Evolutionary conservation across 768 basidiomycete genomes (phyloP).

Genomic region (Calvatia gigantea): DNA sequence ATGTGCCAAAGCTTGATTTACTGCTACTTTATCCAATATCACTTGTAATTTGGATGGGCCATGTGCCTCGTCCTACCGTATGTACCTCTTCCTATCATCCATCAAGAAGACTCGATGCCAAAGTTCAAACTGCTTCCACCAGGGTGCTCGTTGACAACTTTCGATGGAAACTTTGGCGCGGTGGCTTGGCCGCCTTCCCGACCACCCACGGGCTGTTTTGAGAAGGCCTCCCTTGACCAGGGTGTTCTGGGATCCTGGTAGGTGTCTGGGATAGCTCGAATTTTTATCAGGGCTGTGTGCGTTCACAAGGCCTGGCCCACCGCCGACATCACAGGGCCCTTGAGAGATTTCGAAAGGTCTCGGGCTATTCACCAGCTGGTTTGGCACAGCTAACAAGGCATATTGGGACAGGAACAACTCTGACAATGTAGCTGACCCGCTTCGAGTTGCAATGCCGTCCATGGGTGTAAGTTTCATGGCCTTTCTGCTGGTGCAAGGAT

Average conservation of each 20-base stretch:
- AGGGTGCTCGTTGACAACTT: no score
- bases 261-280: neutral
- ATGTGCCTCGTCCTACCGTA: no score
- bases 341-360: neutral
- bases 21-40: no score
- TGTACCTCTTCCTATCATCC: no score
- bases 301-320: slow-evolving; percentile 2
- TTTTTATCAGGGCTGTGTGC: neutral
- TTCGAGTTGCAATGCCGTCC: neutral
- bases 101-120: no score
- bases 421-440: neutral
- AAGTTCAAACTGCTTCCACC: no score
- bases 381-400: slow-evolving; percentile 10
- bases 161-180: no score
- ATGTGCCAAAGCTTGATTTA: no score
- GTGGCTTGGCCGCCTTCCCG: neutral
- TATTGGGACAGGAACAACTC: slow-evolving; percentile 6
- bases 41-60: no score
- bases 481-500: neutral
- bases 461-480: slow-evolving; percentile 1
- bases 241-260: slow-evolving; percentile 16
- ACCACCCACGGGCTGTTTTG: no score
- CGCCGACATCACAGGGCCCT: neutral
- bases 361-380: neutral
- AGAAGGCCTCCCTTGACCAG: neutral